Percentiles rank a stretch among this genome's conserved stretches.
phyloP scores from a whole-genome alignment of 495 filamentous ascomycete genomes.

The Penicillium maclennaniae region DNA sequence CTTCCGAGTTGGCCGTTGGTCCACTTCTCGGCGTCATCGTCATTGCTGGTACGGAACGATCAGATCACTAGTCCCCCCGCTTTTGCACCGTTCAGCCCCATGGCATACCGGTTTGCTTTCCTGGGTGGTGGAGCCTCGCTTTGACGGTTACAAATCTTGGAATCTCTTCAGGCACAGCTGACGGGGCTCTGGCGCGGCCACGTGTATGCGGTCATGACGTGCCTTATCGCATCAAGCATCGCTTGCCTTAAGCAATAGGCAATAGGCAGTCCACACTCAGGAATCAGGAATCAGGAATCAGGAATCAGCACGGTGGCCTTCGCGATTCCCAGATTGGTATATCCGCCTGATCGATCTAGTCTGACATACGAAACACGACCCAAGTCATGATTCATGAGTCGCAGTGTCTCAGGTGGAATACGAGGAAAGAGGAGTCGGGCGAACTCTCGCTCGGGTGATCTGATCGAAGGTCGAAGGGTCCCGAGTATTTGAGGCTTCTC shows the following conservation, averaged over 20 bases:
- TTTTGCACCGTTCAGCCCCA: not conserved
- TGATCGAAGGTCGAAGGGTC: not conserved
- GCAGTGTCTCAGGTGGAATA: conserved; percentile 16
- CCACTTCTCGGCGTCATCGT: conserved; percentile 5
- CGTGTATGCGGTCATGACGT: conserved; percentile 17
- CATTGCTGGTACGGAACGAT: conserved; percentile 1
- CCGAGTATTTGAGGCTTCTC: not conserved
- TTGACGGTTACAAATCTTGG: not conserved
- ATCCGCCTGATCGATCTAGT: not conserved
- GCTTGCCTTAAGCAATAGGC: too few relatives aligned
- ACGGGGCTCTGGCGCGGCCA: conserved; percentile 19
- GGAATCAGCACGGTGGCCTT: not conserved
- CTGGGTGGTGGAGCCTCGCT: not conserved
- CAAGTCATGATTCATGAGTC: not conserved
- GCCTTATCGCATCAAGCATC: conserved; percentile 9
- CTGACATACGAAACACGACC: not conserved
- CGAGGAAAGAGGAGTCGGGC: not conserved
- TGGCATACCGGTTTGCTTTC: not conserved
- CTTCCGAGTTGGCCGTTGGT: conserved; percentile 14
- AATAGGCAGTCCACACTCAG: too few relatives aligned
- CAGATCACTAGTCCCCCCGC: not conserved
- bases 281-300: not conserved
- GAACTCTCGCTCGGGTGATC: not conserved
- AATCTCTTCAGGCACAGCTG: not conserved
- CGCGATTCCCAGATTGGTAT: not conserved